Conservation (phyloP, 2,329 filamentous ascomycete species). For the Blastomyces silverae region DNA sequence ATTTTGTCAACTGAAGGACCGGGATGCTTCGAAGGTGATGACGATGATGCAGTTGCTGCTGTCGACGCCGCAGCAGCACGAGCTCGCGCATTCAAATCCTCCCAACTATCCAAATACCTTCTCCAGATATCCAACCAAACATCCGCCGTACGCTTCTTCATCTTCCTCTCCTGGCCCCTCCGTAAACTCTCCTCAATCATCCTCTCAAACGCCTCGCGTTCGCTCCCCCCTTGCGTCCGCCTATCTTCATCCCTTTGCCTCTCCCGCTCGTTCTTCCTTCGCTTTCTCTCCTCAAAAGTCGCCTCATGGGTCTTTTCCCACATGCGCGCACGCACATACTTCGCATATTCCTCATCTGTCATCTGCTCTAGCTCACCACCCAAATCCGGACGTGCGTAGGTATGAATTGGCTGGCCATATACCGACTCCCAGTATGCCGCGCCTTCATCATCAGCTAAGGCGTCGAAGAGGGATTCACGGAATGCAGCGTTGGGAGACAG, state of each 20-base stretch:
- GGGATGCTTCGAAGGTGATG: constrained; percentile 16
- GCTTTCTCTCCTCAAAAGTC: constrained; percentile 66
- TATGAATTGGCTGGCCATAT: constrained; percentile 92
- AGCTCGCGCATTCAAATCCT: constrained; percentile 36
- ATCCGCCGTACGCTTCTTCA: constrained; percentile 39
- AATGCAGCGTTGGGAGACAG: constrained; percentile 71
- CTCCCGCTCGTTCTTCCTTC: constrained; percentile 49
- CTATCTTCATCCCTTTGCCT: constrained; percentile 43
- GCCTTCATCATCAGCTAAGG: constrained; percentile 92
- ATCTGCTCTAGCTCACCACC: constrained; percentile 66
- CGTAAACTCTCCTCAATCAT: constrained; percentile 64
- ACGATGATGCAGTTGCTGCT: constrained; percentile 15
- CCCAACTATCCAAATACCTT: constrained; percentile 60
- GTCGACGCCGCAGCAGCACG: constrained; percentile 10
- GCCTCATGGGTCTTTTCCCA: constrained; percentile 92
- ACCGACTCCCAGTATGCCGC: constrained; percentile 91
- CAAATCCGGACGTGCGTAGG: constrained; percentile 54
- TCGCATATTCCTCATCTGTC: constrained; percentile 86
- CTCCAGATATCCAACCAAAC: constrained; percentile 56
- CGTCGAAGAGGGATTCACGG: constrained; percentile 90
- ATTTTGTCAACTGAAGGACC: constrained; percentile 11
- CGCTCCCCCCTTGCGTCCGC: constrained; percentile 24
- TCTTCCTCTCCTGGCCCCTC: constrained; percentile 58
- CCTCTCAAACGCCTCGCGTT: constrained; percentile 44
- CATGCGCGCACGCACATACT: constrained; percentile 80